Conservation (phyloP, 2,329 filamentous ascomycete genomes). For the Ophiocordyceps camponoti-leonardi region DNA sequence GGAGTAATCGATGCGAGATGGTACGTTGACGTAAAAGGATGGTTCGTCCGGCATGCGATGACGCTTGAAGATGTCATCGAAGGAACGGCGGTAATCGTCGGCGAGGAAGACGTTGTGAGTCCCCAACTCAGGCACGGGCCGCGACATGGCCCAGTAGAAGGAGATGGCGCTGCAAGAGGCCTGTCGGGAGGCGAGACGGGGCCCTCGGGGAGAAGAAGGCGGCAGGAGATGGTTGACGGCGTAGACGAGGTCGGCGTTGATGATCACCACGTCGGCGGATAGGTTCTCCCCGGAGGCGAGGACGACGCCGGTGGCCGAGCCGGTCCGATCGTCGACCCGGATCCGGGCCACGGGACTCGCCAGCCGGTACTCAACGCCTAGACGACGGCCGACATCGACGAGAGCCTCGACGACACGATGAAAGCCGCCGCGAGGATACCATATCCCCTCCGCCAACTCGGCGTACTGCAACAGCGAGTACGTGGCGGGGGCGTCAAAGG, state of each 20-base stretch:
- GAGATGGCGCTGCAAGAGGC: constrained; percentile 58
- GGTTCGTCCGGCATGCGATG: constrained; percentile 50
- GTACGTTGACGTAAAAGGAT: constrained; percentile 64
- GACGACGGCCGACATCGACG: constrained; percentile 41
- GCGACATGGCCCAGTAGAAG: constrained; percentile 57
- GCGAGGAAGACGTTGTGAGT: constrained; percentile 68
- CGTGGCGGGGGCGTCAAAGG: constrained; percentile 58
- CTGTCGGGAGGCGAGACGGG: constrained; percentile 22
- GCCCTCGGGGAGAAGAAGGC: constrained; percentile 18
- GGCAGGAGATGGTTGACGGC: constrained; percentile 56
- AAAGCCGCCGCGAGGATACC: constrained; percentile 58
- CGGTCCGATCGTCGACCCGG: constrained; percentile 16
- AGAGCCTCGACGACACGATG: constrained; percentile 46
- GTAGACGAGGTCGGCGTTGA: constrained; percentile 61
- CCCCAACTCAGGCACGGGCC: constrained; percentile 41
- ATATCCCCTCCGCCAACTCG: constrained; percentile 42
- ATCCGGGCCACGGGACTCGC: constrained; percentile 39
- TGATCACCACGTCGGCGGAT: constrained; percentile 46
- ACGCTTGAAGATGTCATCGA: constrained; percentile 57
- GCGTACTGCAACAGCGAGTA: constrained; percentile 46
- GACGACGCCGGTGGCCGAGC: constrained; percentile 31
- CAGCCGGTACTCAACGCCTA: constrained; percentile 46
- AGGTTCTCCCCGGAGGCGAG: constrained; percentile 40
- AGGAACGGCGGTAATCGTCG: constrained; percentile 54
- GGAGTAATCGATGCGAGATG: constrained; percentile 47